These are phyloP conservation scores for Tremella mesenterica DNA, from an alignment of 768 basidiomycete species.

Conservation along the genomic window DNA sequence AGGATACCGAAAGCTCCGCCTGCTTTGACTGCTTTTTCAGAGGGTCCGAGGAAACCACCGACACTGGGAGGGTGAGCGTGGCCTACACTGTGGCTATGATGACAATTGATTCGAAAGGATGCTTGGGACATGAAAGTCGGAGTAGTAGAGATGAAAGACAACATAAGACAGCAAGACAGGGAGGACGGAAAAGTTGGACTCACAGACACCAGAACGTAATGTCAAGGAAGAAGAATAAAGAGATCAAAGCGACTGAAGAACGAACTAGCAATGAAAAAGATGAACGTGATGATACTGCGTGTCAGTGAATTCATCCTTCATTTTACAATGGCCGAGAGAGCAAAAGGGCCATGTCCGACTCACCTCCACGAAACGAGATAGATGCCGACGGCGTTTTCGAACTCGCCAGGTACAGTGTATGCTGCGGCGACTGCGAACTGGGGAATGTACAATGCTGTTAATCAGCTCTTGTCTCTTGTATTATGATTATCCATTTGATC, in stretches of 20 bases:
- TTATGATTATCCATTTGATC: too few species aligned
- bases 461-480: too few species aligned
- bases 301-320: constrained; percentile 36
- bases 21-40: constrained; percentile 29
- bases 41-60: constrained; percentile 36
- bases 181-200: too few species aligned
- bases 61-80: too few species aligned
- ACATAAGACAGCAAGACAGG: too few species aligned
- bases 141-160: too few species aligned
- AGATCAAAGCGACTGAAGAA: constrained; percentile 50
- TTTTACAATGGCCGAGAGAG: constrained; percentile 5
- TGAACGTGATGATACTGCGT: constrained; percentile 35
- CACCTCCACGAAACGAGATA: constrained; percentile 34
- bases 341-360: neutral
- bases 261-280: constrained; percentile 50
- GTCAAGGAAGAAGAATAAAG: constrained; percentile 53
- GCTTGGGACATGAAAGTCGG: too few species aligned
- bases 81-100: neutral
- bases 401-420: constrained; percentile 12
- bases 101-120: too few species aligned
- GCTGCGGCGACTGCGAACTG: constrained; percentile 24
- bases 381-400: constrained; percentile 33
- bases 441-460: constrained; percentile 34
- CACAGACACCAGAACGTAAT: constrained; percentile 48
- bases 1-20: constrained; percentile 45